A percentile compares a stretch with the other conserved stretches of the same genome.
Conservation (phyloP, 768 basidiomycete species). For the Hirschioporus abietinus region DNA sequence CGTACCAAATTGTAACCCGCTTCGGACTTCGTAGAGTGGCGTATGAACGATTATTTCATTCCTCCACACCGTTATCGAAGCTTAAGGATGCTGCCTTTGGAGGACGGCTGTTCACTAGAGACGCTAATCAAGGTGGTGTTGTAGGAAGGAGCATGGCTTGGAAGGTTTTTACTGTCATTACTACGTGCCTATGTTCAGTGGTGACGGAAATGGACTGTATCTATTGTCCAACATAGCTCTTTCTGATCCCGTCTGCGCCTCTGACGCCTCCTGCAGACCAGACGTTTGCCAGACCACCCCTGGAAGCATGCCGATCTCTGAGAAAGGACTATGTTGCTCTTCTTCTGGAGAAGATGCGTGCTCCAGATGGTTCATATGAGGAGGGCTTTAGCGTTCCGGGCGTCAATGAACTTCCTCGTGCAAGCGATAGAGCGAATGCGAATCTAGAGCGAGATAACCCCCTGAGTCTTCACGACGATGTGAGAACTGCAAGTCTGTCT, state of each 20-base stretch:
- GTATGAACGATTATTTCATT: slow-evolving; percentile 44
- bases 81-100: slow-evolving; percentile 61
- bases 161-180: slow-evolving; percentile 51
- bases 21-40: slow-evolving; percentile 26
- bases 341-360: slow-evolving; percentile 65
- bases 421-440: slow-evolving; percentile 18
- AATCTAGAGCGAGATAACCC: slow-evolving; percentile 76
- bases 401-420: slow-evolving; percentile 28
- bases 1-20: background rate
- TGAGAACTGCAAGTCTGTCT: slow-evolving; percentile 22
- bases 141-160: slow-evolving; percentile 79
- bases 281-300: slow-evolving; percentile 19
- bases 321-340: slow-evolving; percentile 54
- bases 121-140: slow-evolving; percentile 40
- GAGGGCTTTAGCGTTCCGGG: slow-evolving; percentile 59
- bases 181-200: background rate
- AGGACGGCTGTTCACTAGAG: slow-evolving; percentile 48
- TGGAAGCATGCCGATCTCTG: slow-evolving; percentile 35
- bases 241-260: slow-evolving; percentile 63
- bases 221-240: slow-evolving; percentile 43
- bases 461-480: slow-evolving; percentile 73
- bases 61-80: slow-evolving; percentile 52
- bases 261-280: slow-evolving; percentile 44
- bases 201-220: slow-evolving; percentile 13
- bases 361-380: slow-evolving; percentile 84